Base-by-base conservation (phyloP, 176 grass and related monocot genomes). In the bread wheat (Triticum aestivum) region DNA sequence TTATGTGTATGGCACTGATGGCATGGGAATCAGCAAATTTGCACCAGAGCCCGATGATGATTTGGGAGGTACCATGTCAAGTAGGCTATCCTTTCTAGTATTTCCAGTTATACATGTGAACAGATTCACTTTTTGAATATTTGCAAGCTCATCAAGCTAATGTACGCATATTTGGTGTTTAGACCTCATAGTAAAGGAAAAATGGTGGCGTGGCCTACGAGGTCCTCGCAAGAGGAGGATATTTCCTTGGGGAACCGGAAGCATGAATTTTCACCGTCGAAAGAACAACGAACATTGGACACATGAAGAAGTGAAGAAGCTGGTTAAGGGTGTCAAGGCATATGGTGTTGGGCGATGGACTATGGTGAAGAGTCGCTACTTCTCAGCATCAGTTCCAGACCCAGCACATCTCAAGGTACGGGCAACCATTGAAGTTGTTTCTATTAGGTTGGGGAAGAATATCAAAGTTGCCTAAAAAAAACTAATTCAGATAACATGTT, bases 271-370 rank as follows among this genome's bases (percentile, higher is more conserved):
- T 34, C n/a, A 10, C 56, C 4, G 17, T 2, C 73, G 78, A 7
- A 87, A 68, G 44, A 87, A 82, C 8, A 87, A 87, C 7, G 52
- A 51, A 12, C 79, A 5, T 6, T 83, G 86, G 86, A 83, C 72
- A 24, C 17, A 2, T 1, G 8, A 77, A 23, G 86, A 88, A 83
- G 79, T 88, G 72, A 38, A 47, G 34, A 33, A 3, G 41, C 62
- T 88, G 1, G 34, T 83, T 13, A 0, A 42, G 4, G 73, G 72
- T 44, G 4, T 88, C 15, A 41, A 49, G 9, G 6, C 33, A 47
- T 83, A 61, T 15, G 62, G 72, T 1, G 21, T 61, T 5, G 86
- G 86, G 42, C 24, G 0, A 34, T 83, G 86, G 86, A 26, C 18
- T 0, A 1, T 45, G 18, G 0, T 88, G 72, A 83, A 83, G 18